Base-by-base conservation (phyloP, 768 basidiomycete genomes). In the Astraeus odoratus region DNA sequence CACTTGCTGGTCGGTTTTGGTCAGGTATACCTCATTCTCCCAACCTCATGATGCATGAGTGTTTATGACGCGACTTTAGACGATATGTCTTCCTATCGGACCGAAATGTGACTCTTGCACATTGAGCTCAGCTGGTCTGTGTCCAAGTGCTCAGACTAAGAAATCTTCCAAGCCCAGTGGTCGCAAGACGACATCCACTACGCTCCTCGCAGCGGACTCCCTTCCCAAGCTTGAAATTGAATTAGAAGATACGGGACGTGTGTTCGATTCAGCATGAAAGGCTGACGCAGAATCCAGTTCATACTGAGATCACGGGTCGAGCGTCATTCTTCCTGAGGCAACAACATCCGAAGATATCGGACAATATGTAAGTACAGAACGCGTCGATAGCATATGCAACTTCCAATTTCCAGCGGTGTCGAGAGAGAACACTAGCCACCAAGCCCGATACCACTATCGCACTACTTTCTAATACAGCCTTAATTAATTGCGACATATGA, bases 1-100 rank as follows among this genome's bases (percentile, higher is more conserved):
- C 81, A 81, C 46, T 55, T 86, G 61, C 73, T 92, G 1, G 89
- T 91, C 3, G 87, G 88, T 0, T 91, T 92, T 48, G 89, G 88
- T 26, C 88, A 91, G 75, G 87, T 86, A 50, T 23, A 65, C 42
- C 10, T 36, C 26, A 16, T 15, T 22, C 9, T 13, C n/a, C n/a
- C n/a, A n/a, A n/a, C n/a, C n/a, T 44, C 27, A 13, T 38, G 25
- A 7, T 35, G 5, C 26, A 8, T 12, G 24, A 8, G 18, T 12
- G 18, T 41, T 19, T 35, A 30, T 36, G 18, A 44, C 42, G 10
- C 10, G 44, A 15, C 6, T 36, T 6, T 49, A 88, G 86, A 76
- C 74, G 0, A 68, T 88, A 0, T 90, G 86, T 46, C 61, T 78
- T 2, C 80, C 86, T 5, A 70, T 81, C 5, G 70, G 71, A 1